These are phyloP conservation scores for Pythium brassicae DNA, from an alignment of 352 stramenopile genomes.

Conservation along the genomic window DNA sequence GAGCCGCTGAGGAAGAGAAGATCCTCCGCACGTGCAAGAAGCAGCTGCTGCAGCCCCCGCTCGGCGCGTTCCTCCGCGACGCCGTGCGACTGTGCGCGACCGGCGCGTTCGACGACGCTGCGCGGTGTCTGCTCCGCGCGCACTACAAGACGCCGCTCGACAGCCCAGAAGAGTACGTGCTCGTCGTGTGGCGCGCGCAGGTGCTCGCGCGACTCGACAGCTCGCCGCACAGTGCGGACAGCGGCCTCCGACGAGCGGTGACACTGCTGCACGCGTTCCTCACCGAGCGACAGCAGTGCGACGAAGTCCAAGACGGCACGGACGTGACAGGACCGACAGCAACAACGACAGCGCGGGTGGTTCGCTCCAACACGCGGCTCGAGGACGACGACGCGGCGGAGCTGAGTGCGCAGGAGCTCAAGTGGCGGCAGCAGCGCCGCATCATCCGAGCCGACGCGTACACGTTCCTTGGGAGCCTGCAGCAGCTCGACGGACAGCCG, in stretches of 20 bases:
- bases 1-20: not conserved
- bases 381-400: constrained; percentile 22
- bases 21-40: constrained; percentile 3
- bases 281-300: constrained; percentile 17
- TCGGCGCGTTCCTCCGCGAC: constrained; percentile 18
- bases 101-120: constrained; percentile 19
- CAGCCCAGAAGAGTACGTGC: constrained; percentile 46
- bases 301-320: constrained; percentile 16
- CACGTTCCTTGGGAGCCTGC: constrained; percentile 25
- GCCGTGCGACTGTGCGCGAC: constrained; percentile 12
- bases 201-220: constrained; percentile 16
- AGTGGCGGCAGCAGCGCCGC: constrained; percentile 27
- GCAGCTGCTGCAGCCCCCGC: constrained; percentile 6
- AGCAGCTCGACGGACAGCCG: constrained; percentile 32
- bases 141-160: constrained; percentile 50
- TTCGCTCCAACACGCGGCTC: not conserved
- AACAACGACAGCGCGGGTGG: not conserved
- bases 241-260: constrained; percentile 16
- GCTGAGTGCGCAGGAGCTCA: constrained; percentile 3
- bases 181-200: constrained; percentile 40
- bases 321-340: not conserved
- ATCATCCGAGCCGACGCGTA: constrained; percentile 43
- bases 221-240: not conserved
- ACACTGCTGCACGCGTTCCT: constrained; percentile 34
- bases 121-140: constrained; percentile 29